A percentile compares a stretch with the other conserved stretches of the same genome.
These are phyloP conservation scores for Murraya koenigii DNA, from an alignment of 345 rosid genomes.

Conservation along the genomic window DNA sequence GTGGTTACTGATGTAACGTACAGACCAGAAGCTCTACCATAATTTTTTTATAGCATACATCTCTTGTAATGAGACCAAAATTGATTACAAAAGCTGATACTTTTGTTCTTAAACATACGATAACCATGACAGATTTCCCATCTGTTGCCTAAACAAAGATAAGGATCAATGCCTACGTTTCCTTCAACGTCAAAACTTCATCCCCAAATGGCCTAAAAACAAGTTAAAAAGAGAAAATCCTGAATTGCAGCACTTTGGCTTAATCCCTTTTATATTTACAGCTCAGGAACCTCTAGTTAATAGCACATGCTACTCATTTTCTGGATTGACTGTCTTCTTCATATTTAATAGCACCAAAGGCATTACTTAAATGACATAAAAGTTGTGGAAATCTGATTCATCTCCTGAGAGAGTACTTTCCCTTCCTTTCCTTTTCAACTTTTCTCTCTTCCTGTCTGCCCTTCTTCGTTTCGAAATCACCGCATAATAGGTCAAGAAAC, in stretches of 20 bases:
- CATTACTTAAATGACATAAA: slow-evolving; percentile 65
- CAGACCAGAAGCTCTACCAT: too few relatives aligned
- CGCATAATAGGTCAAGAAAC: slow-evolving; percentile 80
- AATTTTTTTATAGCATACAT: too few relatives aligned
- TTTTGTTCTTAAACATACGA: not conserved
- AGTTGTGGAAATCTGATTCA: slow-evolving; percentile 65
- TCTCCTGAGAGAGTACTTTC: not conserved
- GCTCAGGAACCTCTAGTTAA: not conserved
- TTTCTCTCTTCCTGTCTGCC: slow-evolving; percentile 55
- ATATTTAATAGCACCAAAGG: not conserved
- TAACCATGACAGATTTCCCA: not conserved
- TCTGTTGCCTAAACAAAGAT: not conserved
- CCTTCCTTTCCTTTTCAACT: slow-evolving; percentile 31
- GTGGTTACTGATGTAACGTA: too few relatives aligned
- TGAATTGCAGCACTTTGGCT: not conserved
- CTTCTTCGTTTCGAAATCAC: slow-evolving; percentile 58
- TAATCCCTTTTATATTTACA: not conserved
- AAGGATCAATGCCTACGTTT: not conserved
- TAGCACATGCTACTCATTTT: not conserved
- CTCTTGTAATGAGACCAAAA: not conserved
- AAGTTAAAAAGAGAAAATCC: not conserved
- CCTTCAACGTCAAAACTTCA: not conserved
- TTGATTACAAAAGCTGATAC: not conserved
- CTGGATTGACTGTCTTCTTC: not conserved
- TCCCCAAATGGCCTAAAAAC: not conserved